Base-by-base conservation (phyloP, 768 basidiomycete species). In the Tephrocybe sp. region DNA sequence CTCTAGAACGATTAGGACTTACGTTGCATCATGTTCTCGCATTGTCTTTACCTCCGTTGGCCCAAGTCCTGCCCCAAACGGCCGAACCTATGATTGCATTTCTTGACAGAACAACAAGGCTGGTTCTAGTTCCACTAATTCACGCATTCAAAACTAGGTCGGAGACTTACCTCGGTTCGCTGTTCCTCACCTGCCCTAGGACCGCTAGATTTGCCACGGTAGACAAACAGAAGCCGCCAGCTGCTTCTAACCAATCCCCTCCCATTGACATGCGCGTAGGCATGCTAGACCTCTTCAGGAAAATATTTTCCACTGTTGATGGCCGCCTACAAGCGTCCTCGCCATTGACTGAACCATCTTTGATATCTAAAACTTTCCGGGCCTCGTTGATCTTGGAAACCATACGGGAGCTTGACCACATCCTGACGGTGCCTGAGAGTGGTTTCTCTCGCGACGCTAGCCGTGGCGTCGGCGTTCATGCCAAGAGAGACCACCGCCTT, bases 331-430 rank as follows among this genome's bases (percentile, higher is more conserved):
- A 40, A 42, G 34, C 30, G 38, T 31, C 45, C 12, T 22, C 47
- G 27, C 47, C 16, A 39, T 35, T 19, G 47, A 39, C 42, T 44
- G 54, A 39, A 34, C 56, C 37, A 45, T 52, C 34, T 55, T 54
- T 56, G 49, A 54, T 49, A 50, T 49, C 53, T 42, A 42, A 46
- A 22, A 60, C 56, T 27, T 49, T 62, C 34, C 56, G 59, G 15
- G 53, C 53, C 25, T 61, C 71, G n/a, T 59, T 76, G 49, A 64
- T 71, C 24, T 53, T 77, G 52, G 68, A 68, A 50, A 63, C 69
- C 9, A 53, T 74, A 30, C 69, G 69, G 31, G 71, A 77, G 52
- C 58, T 80, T 18, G 60, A 67, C 37, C 54, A 56, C 35, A 62
- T 71, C 45, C 63, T 72, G 11, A 51, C 57, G 44, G 36, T 24